Percentiles rank a stretch among this genome's conserved stretches.
Evolutionary conservation across 495 filamentous ascomycete genomes (phyloP).

Genomic region (Aspergillus carlsbadensis): DNA sequence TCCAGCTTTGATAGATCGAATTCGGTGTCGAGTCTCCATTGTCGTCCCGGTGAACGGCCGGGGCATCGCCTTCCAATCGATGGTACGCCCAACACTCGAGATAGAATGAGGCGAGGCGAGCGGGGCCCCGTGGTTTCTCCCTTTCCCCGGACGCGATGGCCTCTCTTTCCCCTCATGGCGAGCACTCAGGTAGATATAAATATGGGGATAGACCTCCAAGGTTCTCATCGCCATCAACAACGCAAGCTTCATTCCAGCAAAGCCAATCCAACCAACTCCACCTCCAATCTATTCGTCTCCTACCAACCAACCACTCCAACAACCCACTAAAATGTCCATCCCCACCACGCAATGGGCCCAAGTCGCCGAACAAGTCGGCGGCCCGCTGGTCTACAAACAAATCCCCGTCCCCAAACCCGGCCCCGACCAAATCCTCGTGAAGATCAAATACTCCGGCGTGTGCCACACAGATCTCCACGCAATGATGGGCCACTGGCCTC

Average conservation of each 20-base stretch:
- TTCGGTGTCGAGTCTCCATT: too few species aligned
- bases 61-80: too few species aligned
- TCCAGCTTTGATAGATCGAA: too few species aligned
- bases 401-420: conserved; percentile 77
- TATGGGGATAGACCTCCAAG: neutral
- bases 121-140: conserved; percentile 1
- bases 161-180: neutral
- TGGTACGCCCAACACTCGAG: too few species aligned
- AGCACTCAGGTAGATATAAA: neutral
- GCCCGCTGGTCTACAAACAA: conserved; percentile 74
- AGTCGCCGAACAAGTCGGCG: conserved; percentile 75
- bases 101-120: neutral
- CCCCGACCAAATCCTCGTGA: conserved; percentile 85
- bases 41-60: too few species aligned
- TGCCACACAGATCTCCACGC: conserved; percentile 90
- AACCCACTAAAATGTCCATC: conserved; percentile 40
- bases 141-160: neutral
- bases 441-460: conserved; percentile 90
- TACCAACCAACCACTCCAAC: neutral
- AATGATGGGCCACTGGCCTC: conserved; percentile 85
- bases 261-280: neutral
- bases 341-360: conserved; percentile 84
- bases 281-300: neutral
- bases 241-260: neutral
- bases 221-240: neutral